These are phyloP conservation scores for Aspergillus campestris DNA, from an alignment of 495 filamentous ascomycete species.

Conservation along the genomic window DNA sequence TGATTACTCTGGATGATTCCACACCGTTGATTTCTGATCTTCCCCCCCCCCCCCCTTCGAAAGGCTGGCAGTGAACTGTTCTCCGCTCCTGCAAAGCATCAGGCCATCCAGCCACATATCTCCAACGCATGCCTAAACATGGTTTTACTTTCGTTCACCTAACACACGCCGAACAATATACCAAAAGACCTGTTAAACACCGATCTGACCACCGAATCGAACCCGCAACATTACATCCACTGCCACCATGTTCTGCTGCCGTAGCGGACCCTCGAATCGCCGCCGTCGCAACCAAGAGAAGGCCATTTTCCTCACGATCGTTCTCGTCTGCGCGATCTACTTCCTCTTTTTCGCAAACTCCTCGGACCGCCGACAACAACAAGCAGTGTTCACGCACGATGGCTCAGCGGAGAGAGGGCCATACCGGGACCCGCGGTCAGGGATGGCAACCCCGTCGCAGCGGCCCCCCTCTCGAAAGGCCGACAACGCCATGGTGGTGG, in stretches of 20 bases:
- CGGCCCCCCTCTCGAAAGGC: neutral
- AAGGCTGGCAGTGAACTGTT: too few species aligned
- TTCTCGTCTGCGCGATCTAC: conserved; percentile 33
- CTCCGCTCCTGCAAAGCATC: too few species aligned
- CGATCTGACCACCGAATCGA: too few species aligned
- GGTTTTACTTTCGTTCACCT: too few species aligned
- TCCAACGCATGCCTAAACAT: too few species aligned
- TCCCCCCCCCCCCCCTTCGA: too few species aligned
- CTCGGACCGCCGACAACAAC: conserved; percentile 11
- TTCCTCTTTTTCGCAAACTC: conserved; percentile 30
- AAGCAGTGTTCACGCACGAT: conserved; percentile 17
- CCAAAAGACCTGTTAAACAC: too few species aligned
- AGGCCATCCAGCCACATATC: too few species aligned
- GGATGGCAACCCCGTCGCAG: conserved; percentile 18
- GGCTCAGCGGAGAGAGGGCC: conserved; percentile 7
- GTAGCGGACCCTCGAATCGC: conserved; percentile 29
- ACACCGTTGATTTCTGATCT: too few species aligned
- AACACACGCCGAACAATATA: too few species aligned
- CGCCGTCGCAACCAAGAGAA: conserved; percentile 37
- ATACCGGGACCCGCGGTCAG: conserved; percentile 17
- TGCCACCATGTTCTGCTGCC: conserved; percentile 32
- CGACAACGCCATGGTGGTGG: conserved; percentile 46
- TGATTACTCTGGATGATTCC: too few species aligned
- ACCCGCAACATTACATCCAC: neutral
- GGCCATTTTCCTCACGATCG: conserved; percentile 33